These are phyloP conservation scores for Leucogyrophana mollusca DNA, from an alignment of 768 basidiomycete genomes.

Conservation along the genomic window DNA sequence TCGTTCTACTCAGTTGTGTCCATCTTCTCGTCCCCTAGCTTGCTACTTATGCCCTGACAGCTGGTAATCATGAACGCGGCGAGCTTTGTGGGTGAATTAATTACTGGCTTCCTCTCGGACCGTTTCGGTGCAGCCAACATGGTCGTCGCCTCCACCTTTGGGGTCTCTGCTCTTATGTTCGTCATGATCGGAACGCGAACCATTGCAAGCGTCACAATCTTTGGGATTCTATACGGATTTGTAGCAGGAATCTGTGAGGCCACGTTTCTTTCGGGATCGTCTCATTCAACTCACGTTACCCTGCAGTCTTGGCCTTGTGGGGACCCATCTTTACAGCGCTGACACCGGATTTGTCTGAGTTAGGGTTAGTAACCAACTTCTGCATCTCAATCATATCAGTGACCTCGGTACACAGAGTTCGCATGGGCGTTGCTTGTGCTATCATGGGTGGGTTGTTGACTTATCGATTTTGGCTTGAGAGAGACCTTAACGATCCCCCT, in stretches of 20 bases:
- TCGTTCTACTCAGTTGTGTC: constrained; percentile 48
- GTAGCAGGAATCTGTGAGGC: constrained; percentile 35
- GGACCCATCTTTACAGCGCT: constrained; percentile 40
- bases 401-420: constrained; percentile 21
- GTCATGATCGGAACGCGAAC: constrained; percentile 36
- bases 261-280: background rate
- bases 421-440: constrained; percentile 52
- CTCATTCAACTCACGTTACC: background rate
- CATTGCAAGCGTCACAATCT: constrained; percentile 32
- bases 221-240: constrained; percentile 42
- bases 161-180: constrained; percentile 37
- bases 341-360: constrained; percentile 42
- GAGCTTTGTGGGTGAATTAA: constrained; percentile 44
- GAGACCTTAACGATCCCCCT: too few species aligned
- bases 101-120: constrained; percentile 39
- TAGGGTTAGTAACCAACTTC: constrained; percentile 29
- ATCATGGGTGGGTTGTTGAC: constrained; percentile 38
- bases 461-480: background rate
- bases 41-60: constrained; percentile 17
- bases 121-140: constrained; percentile 40
- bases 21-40: background rate
- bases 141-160: constrained; percentile 26
- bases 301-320: constrained; percentile 28
- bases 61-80: constrained; percentile 50
- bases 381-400: too few species aligned